phyloP scores from a whole-genome alignment of 352 stramenopile genomes.

The Pythium sp. region DNA sequence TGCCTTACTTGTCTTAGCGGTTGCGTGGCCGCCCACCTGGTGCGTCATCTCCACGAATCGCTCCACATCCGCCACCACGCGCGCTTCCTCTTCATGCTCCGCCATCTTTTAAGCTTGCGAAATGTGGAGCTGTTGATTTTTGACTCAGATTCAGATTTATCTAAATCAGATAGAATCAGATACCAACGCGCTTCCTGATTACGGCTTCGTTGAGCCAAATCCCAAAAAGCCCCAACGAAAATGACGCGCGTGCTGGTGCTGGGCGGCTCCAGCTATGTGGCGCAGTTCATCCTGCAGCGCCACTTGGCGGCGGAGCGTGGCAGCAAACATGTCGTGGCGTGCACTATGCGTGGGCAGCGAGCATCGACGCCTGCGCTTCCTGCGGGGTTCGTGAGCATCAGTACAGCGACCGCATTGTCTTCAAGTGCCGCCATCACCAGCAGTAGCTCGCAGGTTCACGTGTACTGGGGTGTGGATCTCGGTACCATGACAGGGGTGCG shows the following conservation, averaged over 20 bases:
- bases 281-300: slow-evolving; percentile 52
- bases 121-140: not conserved
- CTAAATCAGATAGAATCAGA: slow-evolving; percentile 1
- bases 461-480: slow-evolving; percentile 49
- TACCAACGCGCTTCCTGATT: not conserved
- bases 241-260: slow-evolving; percentile 44
- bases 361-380: slow-evolving; percentile 21
- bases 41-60: slow-evolving; percentile 57
- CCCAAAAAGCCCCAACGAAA: not conserved
- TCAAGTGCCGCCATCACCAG: not conserved
- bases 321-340: slow-evolving; percentile 25
- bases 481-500: slow-evolving; percentile 24
- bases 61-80: slow-evolving; percentile 1
- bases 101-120: slow-evolving; percentile 10
- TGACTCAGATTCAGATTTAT: not conserved
- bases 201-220: not conserved
- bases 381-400: slow-evolving; percentile 18
- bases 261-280: slow-evolving; percentile 61
- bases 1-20: slow-evolving; percentile 54
- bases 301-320: slow-evolving; percentile 10
- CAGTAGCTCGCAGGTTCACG: slow-evolving; percentile 23
- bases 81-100: slow-evolving; percentile 1
- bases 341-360: slow-evolving; percentile 30
- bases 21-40: slow-evolving; percentile 78
- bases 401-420: not conserved